Conservation (phyloP, 768 basidiomycete genomes). For the Auriscalpium orientale region DNA sequence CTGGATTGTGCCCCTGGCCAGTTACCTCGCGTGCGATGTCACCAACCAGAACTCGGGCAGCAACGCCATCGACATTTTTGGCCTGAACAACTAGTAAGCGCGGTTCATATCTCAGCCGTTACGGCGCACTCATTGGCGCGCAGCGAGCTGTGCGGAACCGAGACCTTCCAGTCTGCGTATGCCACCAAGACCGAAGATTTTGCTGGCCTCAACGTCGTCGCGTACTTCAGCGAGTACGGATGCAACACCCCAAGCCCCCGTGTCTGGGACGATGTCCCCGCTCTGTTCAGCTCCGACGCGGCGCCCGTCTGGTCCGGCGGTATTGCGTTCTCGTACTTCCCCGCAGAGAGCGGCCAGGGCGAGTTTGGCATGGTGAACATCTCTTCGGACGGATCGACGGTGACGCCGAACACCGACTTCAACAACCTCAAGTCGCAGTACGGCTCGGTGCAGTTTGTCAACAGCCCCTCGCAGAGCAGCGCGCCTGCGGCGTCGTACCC, state of each 20-base stretch:
- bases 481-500: constrained; percentile 45
- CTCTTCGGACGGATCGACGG: constrained; percentile 54
- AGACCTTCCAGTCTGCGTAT: constrained; percentile 50
- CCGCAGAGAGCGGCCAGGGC: constrained; percentile 61
- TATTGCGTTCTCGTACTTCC: constrained; percentile 86
- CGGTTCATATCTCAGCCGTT: background rate
- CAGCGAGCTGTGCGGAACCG: constrained; percentile 80
- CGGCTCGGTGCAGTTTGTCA: constrained; percentile 44
- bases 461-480: constrained; percentile 49
- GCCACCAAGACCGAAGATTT: constrained; percentile 46
- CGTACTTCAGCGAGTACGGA: constrained; percentile 89
- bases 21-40: constrained; percentile 74
- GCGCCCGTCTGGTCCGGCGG: constrained; percentile 82
- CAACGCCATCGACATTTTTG: constrained; percentile 76
- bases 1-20: constrained; percentile 62
- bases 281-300: constrained; percentile 69
- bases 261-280: constrained; percentile 72
- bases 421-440: constrained; percentile 58
- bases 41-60: constrained; percentile 42
- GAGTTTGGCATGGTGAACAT: constrained; percentile 84
- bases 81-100: constrained; percentile 79
- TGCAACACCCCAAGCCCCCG: constrained; percentile 57
- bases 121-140: constrained; percentile 10
- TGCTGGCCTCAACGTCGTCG: constrained; percentile 63
- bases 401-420: constrained; percentile 66